These are phyloP conservation scores for Balansia obtecta DNA, from an alignment of 2,329 filamentous ascomycete genomes.

Conservation along the genomic window DNA sequence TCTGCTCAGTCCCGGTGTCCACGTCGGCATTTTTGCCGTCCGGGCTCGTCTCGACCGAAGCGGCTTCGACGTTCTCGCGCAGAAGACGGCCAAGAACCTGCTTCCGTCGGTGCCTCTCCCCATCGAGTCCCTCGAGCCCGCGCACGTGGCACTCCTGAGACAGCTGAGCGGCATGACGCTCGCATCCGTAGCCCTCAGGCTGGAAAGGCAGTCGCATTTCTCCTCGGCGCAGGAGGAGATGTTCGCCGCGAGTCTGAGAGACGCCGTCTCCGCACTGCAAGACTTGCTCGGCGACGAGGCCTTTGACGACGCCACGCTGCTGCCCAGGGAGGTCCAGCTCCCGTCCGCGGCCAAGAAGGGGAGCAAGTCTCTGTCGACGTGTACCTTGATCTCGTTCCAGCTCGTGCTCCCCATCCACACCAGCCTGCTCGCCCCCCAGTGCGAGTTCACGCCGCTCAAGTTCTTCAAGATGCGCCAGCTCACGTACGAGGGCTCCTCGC, in stretches of 20 bases:
- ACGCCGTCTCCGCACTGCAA: conserved; percentile 27
- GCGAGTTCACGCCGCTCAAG: conserved; percentile 47
- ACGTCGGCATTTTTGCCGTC: conserved; percentile 46
- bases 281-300: conserved; percentile 30
- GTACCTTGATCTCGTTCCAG: conserved; percentile 40
- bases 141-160: conserved; percentile 42
- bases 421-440: conserved; percentile 34
- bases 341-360: conserved; percentile 20
- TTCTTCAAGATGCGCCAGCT: conserved; percentile 58
- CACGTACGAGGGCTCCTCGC: conserved; percentile 32
- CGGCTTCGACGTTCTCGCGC: conserved; percentile 53
- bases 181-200: conserved; percentile 14
- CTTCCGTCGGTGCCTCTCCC: conserved; percentile 47
- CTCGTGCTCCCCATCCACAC: conserved; percentile 50
- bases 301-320: conserved; percentile 33
- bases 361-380: conserved; percentile 3
- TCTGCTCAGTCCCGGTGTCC: conserved; percentile 38
- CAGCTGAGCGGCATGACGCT: conserved; percentile 35
- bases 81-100: conserved; percentile 41
- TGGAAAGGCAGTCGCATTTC: conserved; percentile 24
- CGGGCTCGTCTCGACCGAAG: conserved; percentile 36
- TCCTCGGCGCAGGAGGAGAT: conserved; percentile 26
- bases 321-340: conserved; percentile 28
- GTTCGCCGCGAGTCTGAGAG: conserved; percentile 33
- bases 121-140: conserved; percentile 37